Evolutionary conservation across 192 early-diverging fungal species (phyloP).

Genomic region (Coemansia sp.): DNA sequence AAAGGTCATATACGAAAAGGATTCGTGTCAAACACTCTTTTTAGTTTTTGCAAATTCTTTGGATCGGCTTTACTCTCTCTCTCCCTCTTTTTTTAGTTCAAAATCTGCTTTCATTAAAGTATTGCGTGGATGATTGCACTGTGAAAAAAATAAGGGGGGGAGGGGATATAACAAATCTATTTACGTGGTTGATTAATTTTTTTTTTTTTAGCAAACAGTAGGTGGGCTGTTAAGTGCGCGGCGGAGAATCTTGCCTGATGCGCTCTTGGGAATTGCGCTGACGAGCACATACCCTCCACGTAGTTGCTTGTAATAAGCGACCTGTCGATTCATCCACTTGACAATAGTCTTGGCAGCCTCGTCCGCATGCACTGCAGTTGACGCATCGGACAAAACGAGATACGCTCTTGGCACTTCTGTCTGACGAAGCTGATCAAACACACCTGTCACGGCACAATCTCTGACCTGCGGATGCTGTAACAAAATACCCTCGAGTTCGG

Average conservation of each 20-base stretch:
- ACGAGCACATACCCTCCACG: slow-evolving; percentile 76
- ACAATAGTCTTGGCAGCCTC: slow-evolving; percentile 44
- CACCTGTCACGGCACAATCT: slow-evolving; percentile 70
- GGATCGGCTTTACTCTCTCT: not conserved
- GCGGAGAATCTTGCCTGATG: slow-evolving; percentile 84
- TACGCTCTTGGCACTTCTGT: slow-evolving; percentile 81
- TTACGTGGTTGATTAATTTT: not conserved
- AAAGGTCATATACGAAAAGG: too few species aligned
- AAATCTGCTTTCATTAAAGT: not conserved
- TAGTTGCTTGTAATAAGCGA: slow-evolving; percentile 76
- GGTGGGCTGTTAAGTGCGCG: slow-evolving; percentile 48
- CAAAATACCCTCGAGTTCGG: slow-evolving; percentile 81
- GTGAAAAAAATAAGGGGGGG: not conserved
- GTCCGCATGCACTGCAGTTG: slow-evolving; percentile 9
- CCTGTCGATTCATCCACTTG: slow-evolving; percentile 61
- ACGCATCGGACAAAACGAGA: slow-evolving; percentile 59
- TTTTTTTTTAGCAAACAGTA: not conserved
- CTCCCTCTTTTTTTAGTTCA: not conserved
- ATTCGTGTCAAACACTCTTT: too few species aligned
- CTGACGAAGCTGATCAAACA: slow-evolving; percentile 62
- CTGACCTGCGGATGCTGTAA: slow-evolving; percentile 68
- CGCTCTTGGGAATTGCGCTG: slow-evolving; percentile 71
- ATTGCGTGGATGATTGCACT: too few species aligned
- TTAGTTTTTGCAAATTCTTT: too few species aligned
- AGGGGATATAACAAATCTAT: not conserved